A percentile compares a stretch with the other conserved stretches of the same genome.
phyloP scores from a whole-genome alignment of 345 rosid species.

The Turritis glabra region DNA sequence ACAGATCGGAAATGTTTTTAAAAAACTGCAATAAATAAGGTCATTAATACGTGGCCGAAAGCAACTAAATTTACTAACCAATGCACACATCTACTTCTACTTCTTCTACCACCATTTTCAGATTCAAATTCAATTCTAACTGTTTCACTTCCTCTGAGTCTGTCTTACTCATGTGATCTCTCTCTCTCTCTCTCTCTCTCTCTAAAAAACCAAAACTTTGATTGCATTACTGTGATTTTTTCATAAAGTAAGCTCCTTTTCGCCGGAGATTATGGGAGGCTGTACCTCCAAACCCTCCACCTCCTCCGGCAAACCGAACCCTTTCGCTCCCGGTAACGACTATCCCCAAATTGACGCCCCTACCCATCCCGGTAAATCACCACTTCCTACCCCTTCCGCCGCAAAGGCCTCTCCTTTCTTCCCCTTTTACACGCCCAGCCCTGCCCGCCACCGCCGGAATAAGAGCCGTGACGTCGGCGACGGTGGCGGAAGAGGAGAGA shows the following conservation, averaged over 20 bases:
- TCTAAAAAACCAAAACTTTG: constrained; percentile 2
- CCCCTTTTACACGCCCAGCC: constrained; percentile 67
- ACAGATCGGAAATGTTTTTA: not conserved
- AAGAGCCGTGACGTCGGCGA: constrained; percentile 37
- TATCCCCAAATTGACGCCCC: constrained; percentile 36
- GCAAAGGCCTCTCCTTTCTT: constrained; percentile 49
- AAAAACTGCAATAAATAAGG: constrained; percentile 17
- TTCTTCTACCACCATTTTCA: constrained; percentile 25
- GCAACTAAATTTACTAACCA: constrained; percentile 21
- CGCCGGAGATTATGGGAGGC: constrained; percentile 59
- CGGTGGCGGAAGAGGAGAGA: constrained; percentile 7
- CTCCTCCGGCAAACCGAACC: constrained; percentile 53
- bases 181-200: no score
- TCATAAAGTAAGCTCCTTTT: not conserved
- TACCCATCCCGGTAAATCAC: constrained; percentile 24
- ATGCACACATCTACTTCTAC: constrained; percentile 4
- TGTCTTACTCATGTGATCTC: constrained; percentile 17
- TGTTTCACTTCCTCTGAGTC: constrained; percentile 14
- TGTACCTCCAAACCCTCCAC: constrained; percentile 72
- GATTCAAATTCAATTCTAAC: constrained; percentile 36
- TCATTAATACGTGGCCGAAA: constrained; percentile 29
- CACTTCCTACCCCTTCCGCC: constrained; percentile 31
- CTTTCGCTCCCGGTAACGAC: constrained; percentile 53
- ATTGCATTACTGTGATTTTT: constrained; percentile 13
- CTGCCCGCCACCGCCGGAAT: constrained; percentile 54